phyloP scores from a whole-genome alignment of 352 stramenopile genomes.

The Phytophthora multivora region DNA sequence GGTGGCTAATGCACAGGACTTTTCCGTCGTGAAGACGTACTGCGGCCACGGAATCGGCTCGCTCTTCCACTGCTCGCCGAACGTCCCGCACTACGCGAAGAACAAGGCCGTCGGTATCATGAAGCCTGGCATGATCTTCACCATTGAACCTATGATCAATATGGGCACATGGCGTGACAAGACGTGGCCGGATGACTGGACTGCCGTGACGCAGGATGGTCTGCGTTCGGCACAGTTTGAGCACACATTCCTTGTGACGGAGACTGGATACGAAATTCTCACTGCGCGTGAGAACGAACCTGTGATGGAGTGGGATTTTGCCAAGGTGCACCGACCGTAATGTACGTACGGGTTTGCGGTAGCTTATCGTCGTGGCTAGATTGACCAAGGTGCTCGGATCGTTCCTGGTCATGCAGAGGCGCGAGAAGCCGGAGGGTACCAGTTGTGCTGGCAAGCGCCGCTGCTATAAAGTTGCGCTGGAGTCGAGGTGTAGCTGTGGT shows the following conservation, averaged over 20 bases:
- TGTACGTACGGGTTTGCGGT: background rate
- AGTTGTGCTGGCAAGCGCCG: background rate
- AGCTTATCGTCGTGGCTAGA: background rate
- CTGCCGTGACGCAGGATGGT: slow-evolving; percentile 95
- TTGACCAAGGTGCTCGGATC: background rate
- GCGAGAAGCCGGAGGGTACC: background rate
- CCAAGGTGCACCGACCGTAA: slow-evolving; percentile 75
- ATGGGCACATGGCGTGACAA: slow-evolving; percentile 89
- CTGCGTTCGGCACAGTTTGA: slow-evolving; percentile 96
- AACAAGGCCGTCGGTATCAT: slow-evolving; percentile 98
- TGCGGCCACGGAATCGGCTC: slow-evolving; percentile 98
- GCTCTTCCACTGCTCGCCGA: slow-evolving; percentile 97
- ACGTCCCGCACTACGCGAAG: slow-evolving; percentile 98
- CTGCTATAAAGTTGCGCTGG: slow-evolving; percentile 2
- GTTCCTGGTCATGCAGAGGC: background rate
- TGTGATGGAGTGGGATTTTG: slow-evolving; percentile 86
- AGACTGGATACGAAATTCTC: slow-evolving; percentile 97
- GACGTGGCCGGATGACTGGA: slow-evolving; percentile 99
- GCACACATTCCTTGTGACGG: slow-evolving; percentile 99
- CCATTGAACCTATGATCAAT: slow-evolving; percentile 99
- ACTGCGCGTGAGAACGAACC: slow-evolving; percentile 91
- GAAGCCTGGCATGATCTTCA: slow-evolving; percentile 98
- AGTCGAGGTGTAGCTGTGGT: background rate
- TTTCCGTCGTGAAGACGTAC: slow-evolving; percentile 97
- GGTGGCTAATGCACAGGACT: slow-evolving; percentile 85